Conservation (phyloP, 1,284 basidiomycete species). For the Cryptococcus hybrid region DNA sequence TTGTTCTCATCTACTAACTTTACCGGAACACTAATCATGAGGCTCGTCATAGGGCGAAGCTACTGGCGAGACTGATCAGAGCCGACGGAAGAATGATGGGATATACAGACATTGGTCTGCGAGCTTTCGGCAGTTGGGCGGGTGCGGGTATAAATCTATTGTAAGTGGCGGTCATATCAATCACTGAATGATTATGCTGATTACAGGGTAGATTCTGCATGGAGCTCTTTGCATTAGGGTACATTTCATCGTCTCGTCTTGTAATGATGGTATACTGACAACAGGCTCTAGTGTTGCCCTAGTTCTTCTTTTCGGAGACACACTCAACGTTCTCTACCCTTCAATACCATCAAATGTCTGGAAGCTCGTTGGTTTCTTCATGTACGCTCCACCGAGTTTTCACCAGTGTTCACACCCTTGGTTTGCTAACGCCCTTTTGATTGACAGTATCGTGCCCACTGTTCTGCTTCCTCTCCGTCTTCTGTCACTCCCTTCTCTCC, state of each 20-base stretch:
- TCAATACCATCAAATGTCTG: constrained; percentile 65
- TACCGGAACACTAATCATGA: neutral
- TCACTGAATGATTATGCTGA: constrained; percentile 45
- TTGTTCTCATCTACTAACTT: neutral
- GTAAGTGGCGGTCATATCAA: constrained; percentile 19
- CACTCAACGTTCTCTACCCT: constrained; percentile 70
- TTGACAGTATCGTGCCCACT: constrained; percentile 68
- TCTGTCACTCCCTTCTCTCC: constrained; percentile 78
- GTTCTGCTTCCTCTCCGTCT: constrained; percentile 78
- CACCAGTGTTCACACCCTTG: neutral
- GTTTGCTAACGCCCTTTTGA: neutral
- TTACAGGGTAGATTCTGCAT: constrained; percentile 62
- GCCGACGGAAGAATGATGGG: constrained; percentile 69
- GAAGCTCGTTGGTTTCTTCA: constrained; percentile 68
- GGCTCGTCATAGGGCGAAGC: constrained; percentile 63
- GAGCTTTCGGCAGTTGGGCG: constrained; percentile 75
- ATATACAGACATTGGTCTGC: constrained; percentile 84
- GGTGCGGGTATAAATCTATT: constrained; percentile 49
- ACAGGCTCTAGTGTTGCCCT: constrained; percentile 64
- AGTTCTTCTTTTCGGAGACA: constrained; percentile 82
- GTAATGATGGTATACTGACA: neutral
- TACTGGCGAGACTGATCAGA: constrained; percentile 71
- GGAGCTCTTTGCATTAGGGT: constrained; percentile 66
- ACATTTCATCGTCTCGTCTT: neutral
- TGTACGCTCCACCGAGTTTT: constrained; percentile 53